phyloP scores from a whole-genome alignment of 2,329 filamentous ascomycete species.

The Exophiala oligosperma region DNA sequence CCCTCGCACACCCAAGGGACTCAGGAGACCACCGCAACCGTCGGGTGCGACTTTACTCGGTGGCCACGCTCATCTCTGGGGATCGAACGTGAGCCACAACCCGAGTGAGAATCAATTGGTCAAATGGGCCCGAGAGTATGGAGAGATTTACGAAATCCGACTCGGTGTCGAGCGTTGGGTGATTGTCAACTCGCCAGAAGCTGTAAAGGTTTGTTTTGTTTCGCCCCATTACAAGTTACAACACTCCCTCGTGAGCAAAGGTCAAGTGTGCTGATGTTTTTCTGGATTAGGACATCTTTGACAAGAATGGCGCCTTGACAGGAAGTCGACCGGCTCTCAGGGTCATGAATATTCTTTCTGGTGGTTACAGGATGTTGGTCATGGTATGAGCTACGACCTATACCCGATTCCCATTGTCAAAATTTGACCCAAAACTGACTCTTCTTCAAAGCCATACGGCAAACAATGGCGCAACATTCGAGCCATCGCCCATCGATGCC shows the following conservation, averaged over 20 bases:
- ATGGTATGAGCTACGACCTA: slow-evolving; percentile 2
- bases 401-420: too few relatives aligned
- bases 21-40: slow-evolving; percentile 3
- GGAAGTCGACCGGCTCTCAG: not conserved
- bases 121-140: slow-evolving; percentile 21
- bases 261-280: too few relatives aligned
- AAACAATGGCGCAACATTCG: slow-evolving; percentile 12
- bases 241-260: not conserved
- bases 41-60: slow-evolving; percentile 1
- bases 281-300: not conserved
- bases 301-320: not conserved
- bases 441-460: not conserved
- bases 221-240: too few relatives aligned
- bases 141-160: slow-evolving; percentile 19
- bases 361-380: slow-evolving; percentile 14
- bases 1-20: slow-evolving; percentile 4
- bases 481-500: slow-evolving; percentile 9
- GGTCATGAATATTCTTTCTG: slow-evolving; percentile 5
- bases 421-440: not conserved
- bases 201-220: slow-evolving; percentile 5
- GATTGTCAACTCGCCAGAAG: slow-evolving; percentile 7
- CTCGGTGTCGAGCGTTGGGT: slow-evolving; percentile 18
- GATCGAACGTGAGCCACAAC: slow-evolving; percentile 1
- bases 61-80: slow-evolving; percentile 10
- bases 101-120: slow-evolving; percentile 10